phyloP scores from a whole-genome alignment of 257 asterid species.

The Scutellaria baicalensis region DNA sequence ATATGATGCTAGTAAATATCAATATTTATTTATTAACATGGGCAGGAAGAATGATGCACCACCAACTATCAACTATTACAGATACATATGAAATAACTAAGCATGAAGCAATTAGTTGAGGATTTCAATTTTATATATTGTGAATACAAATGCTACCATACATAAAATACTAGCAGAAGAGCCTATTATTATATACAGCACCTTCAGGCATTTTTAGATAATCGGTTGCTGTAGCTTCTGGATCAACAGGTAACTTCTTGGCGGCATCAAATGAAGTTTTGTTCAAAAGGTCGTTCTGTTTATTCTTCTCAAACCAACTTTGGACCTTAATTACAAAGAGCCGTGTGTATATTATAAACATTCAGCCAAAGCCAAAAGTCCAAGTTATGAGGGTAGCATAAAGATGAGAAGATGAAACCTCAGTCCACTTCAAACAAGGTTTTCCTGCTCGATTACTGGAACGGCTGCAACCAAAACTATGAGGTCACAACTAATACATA shows the following conservation, averaged over 20 bases:
- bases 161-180: neutral
- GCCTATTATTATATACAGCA: neutral
- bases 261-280: constrained; percentile 25
- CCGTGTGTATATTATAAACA: neutral
- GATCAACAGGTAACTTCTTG: constrained; percentile 11
- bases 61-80: neutral
- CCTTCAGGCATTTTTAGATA: constrained; percentile 24
- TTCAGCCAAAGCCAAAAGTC: constrained; percentile 2
- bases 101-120: neutral
- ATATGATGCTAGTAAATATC: constrained; percentile 7
- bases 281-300: constrained; percentile 9
- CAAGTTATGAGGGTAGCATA: neutral
- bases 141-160: no score
- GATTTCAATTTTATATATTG: no score
- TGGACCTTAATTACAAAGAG: constrained; percentile 37
- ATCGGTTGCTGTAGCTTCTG: constrained; percentile 26
- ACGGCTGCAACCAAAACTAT: constrained; percentile 30
- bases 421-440: constrained; percentile 65
- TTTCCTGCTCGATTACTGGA: constrained; percentile 75
- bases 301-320: constrained; percentile 57
- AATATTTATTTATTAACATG: neutral
- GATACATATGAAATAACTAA: neutral
- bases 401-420: constrained; percentile 40
- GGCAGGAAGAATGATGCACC: neutral
- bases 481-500: neutral